Conservation (phyloP, 331 rosid species). For the Arachis monticola region DNA sequence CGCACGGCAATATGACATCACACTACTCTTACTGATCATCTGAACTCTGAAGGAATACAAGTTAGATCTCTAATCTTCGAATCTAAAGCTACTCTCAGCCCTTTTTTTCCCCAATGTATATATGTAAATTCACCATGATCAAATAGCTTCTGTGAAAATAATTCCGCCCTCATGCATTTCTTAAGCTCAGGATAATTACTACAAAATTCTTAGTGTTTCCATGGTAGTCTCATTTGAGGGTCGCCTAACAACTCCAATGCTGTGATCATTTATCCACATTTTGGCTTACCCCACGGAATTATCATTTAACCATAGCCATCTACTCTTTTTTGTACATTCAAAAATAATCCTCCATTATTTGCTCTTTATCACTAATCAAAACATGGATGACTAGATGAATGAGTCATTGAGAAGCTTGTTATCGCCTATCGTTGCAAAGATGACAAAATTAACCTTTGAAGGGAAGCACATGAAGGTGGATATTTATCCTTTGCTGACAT, state of each 20-base stretch:
- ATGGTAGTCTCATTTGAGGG: background rate
- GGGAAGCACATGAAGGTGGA: constrained; percentile 72
- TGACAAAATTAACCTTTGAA: constrained; percentile 67
- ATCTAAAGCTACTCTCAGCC: no score
- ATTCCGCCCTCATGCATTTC: background rate
- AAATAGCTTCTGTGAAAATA: no score
- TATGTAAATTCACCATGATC: no score
- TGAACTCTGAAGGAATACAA: no score
- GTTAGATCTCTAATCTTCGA: no score
- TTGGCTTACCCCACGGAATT: background rate
- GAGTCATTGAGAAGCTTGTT: constrained; percentile 12
- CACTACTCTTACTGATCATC: no score
- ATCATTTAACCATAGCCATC: constrained; percentile 16
- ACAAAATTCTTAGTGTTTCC: background rate
- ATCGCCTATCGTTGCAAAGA: constrained; percentile 56
- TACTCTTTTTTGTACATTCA: background rate
- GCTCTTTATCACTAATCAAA: constrained; percentile 15
- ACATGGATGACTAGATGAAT: constrained; percentile 5
- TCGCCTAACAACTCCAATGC: constrained; percentile 2
- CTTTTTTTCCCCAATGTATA: no score
- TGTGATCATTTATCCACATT: background rate
- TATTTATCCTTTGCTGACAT: constrained; percentile 56
- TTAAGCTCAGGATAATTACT: background rate
- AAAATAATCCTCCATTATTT: constrained; percentile 12
- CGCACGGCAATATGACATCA: no score